phyloP scores from a whole-genome alignment of 2,329 filamentous ascomycete genomes.

The Chrysosporium queenslandicum region DNA sequence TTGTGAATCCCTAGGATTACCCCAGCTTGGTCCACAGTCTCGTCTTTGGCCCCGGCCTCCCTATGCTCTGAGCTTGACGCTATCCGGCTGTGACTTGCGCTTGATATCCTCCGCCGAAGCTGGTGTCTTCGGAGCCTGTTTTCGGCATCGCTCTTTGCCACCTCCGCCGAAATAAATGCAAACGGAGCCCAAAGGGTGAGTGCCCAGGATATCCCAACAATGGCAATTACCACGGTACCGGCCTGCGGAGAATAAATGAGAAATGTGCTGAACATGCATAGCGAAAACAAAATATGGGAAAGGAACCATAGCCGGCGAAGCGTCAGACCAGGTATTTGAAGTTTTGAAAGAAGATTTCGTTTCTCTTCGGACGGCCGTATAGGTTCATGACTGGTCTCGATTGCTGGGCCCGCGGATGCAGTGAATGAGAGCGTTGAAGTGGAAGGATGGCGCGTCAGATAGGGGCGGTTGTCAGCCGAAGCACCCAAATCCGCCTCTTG shows the following conservation, averaged over 20 bases:
- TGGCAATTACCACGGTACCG: conserved; percentile 66
- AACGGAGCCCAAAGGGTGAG: conserved; percentile 90
- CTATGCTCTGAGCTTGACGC: neutral
- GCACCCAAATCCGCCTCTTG: conserved; percentile 7
- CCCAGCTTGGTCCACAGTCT: conserved; percentile 65
- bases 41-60: conserved; percentile 39
- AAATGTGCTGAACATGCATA: conserved; percentile 73
- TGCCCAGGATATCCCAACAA: conserved; percentile 86
- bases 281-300: conserved; percentile 72
- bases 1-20: conserved; percentile 94
- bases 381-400: conserved; percentile 18
- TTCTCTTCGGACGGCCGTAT: conserved; percentile 17
- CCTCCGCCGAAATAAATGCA: conserved; percentile 87
- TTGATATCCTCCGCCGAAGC: conserved; percentile 14
- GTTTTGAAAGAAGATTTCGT: conserved; percentile 43
- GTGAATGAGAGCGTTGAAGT: conserved; percentile 27
- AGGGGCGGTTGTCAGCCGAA: conserved; percentile 12
- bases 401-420: conserved; percentile 25
- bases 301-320: conserved; percentile 80
- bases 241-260: conserved; percentile 60
- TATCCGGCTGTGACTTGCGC: neutral
- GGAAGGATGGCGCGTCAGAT: conserved; percentile 24
- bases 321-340: conserved; percentile 74
- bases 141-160: conserved; percentile 68
- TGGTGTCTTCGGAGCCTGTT: conserved; percentile 41